Conservation (phyloP, 345 rosid genomes). For the Salix dunnii region DNA sequence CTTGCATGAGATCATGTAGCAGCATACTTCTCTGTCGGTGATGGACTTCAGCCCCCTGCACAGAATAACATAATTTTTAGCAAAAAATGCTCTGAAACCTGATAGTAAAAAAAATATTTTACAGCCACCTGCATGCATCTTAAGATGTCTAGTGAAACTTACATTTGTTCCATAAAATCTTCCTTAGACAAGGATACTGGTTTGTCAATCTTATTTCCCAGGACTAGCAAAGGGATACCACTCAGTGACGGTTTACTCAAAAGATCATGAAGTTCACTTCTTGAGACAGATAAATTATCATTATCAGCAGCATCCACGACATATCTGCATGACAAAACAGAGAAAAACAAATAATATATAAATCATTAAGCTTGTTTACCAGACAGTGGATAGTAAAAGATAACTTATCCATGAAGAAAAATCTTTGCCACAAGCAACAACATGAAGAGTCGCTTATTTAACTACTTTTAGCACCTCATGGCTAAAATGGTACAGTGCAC, state of each 20-base stretch:
- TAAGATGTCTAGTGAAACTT: constrained; percentile 15
- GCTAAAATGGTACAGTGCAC: background rate
- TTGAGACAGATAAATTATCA: constrained; percentile 58
- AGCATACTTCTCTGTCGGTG: constrained; percentile 56
- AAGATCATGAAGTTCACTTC: constrained; percentile 68
- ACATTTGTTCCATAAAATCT: constrained; percentile 53
- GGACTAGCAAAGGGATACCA: constrained; percentile 65
- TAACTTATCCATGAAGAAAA: background rate
- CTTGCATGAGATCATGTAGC: constrained; percentile 76
- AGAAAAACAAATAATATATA: background rate
- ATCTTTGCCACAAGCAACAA: background rate
- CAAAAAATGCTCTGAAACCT: background rate
- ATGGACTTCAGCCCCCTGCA: constrained; percentile 62
- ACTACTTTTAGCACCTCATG: background rate
- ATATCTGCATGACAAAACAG: constrained; percentile 34
- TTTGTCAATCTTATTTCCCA: constrained; percentile 74
- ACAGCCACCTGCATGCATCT: background rate
- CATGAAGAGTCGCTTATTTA: background rate
- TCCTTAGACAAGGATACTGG: constrained; percentile 59
- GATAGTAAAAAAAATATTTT: background rate
- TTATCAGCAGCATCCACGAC: constrained; percentile 72
- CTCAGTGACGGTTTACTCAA: constrained; percentile 57
- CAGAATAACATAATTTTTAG: background rate
- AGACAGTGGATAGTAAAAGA: background rate
- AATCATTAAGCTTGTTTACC: background rate